Base-by-base conservation (phyloP, 148 eudicot genomes). In the Persicaria tinctoria region DNA sequence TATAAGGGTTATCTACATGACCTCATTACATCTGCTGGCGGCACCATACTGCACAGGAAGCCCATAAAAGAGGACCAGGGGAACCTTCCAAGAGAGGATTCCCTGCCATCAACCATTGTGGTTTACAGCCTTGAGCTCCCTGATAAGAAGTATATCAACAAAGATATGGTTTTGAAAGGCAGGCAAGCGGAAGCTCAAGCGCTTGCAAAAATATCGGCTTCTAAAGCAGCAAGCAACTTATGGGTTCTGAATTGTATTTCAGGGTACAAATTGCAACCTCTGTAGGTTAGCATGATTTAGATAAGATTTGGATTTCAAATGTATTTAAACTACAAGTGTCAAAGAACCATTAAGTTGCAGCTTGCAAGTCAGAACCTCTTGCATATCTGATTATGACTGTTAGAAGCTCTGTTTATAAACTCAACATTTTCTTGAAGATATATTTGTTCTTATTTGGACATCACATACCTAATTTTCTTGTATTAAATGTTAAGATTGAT, bases 201-300 rank as follows among this genome's bases (percentile, higher is more conserved):
- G 77, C 79, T 92, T 63, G 98, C 92, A 14, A 81, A 70, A 57
- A 80, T 85, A 60, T 79, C 86, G 73, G 88, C 89, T 46, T 87
- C 83, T 11, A 77, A 57, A 51, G 87, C 78, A 44, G 96, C 78
- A 18, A 87, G 81, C 82, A 92, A 95, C 77, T 80, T 89, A 32
- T 95, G 98, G 97, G 73, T 92, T 78, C 55, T 95, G 81, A 83
- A 90, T 84, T 90, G 87, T 79, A 87, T 95, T 85, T 91, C 96
- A 76, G 93, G 91, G 46, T 79, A 84, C 55, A 89, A 79, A 75
- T 76, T 88, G 84, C 93, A 78, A 77, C 83, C 82, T 76, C 74
- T 74, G 32, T 11, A 41, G 27, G 12, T 20, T 44, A 64, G 49
- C 49, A 12, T 17, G 38, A 12, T 56, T 56, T 18, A 45, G 23